A percentile compares a stretch with the other conserved stretches of the same genome.
phyloP scores from a whole-genome alignment of 108 stramenopile species.

The Cyclotella baltica region DNA sequence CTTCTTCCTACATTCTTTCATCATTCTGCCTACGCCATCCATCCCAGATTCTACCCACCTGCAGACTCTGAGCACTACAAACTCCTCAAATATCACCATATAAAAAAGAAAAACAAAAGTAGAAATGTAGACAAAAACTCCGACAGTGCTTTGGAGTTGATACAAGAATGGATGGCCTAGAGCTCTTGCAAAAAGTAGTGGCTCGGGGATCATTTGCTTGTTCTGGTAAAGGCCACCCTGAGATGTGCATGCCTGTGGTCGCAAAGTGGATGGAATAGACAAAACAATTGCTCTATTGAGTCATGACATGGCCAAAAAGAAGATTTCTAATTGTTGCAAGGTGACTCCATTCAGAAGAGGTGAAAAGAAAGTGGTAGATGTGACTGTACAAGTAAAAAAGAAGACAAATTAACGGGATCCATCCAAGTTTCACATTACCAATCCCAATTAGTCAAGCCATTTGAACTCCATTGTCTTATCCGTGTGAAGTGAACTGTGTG shows the following conservation, averaged over 20 bases:
- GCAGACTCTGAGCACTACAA: too few relatives aligned
- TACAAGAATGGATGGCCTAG: neutral
- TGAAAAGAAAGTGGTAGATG: too few relatives aligned
- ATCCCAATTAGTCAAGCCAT: constrained; percentile 30
- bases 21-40: too few relatives aligned
- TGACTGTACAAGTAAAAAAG: too few relatives aligned
- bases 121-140: neutral
- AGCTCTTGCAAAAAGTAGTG: too few relatives aligned
- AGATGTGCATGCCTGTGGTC: constrained; percentile 29
- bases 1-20: too few relatives aligned
- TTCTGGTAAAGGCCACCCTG: constrained; percentile 1
- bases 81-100: too few relatives aligned
- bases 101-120: too few relatives aligned
- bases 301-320: constrained; percentile 2
- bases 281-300: constrained; percentile 30
- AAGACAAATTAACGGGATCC: constrained; percentile 44
- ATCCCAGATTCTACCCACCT: too few relatives aligned
- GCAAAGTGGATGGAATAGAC: constrained; percentile 31
- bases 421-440: constrained; percentile 19
- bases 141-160: neutral
- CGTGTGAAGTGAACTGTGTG: constrained; percentile 25
- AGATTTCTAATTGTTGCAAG: constrained; percentile 23
- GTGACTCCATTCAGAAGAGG: constrained; percentile 51
- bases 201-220: neutral
- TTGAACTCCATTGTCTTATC: constrained; percentile 1